Evolutionary conservation across 192 early-diverging fungal genomes (phyloP), one percentile per base, ranked within the genome.

Genomic region (Entomortierella beljakovae): DNA sequence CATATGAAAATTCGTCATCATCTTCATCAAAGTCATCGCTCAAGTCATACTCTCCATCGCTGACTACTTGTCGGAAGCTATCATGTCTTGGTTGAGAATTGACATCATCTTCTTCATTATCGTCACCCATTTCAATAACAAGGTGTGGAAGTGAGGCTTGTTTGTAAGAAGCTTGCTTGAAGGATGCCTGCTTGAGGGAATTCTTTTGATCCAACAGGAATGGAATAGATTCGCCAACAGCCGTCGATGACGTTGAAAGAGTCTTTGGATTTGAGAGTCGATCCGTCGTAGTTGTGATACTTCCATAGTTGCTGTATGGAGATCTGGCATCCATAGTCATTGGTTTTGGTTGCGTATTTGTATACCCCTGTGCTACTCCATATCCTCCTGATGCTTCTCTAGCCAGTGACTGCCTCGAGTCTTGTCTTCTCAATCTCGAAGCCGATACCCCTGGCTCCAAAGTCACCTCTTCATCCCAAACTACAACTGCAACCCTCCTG

Each of bases 401-500:
- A 33, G 31, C 18, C 10, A 57, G 54, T 6, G 29, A 26, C 8
- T 29, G 31, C 20, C 31, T 26, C n/a, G 25, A 20, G 15, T 57
- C 28, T 33, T 33, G 54, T 34, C 31, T 29, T 34, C 33, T 20
- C 22, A 46, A 40, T 32, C 38, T 54, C 1, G 61, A 62, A 28
- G 64, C 51, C 2, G 46, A 22, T 0, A 48, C 48, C 10, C 63
- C 60, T 0, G 54, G 48, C 29, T 75, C 77, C 16, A 84, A 57
- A 11, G 57, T 59, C 25, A 87, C 73, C n/a, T 87, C 87, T 16
- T 86, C 82, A 38, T 86, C 80, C 68, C 80, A 80, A 1, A 91
- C 79, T 26, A 88, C 70, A 23, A 82, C 49, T 26, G 84, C 73
- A 15, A 86, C 73, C 29, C 80, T 70, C 10, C 81, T 60, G 13